A percentile compares a stretch with the other conserved stretches of the same genome.
phyloP scores from a whole-genome alignment of 805 yeast species.

The Hanseniaspora meyeri region DNA sequence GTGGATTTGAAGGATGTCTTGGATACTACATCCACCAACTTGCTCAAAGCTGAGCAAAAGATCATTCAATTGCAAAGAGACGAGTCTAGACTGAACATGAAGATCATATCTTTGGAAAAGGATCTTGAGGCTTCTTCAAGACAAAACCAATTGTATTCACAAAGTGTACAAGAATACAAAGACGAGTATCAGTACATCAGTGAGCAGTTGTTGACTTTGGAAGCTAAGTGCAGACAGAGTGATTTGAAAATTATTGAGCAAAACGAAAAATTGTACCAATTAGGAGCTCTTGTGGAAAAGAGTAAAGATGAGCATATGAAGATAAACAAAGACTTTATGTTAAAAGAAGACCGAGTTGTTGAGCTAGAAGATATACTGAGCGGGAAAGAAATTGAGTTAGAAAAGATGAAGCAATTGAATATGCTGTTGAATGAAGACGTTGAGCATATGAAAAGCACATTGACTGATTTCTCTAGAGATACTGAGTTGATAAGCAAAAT shows the following conservation, averaged over 20 bases:
- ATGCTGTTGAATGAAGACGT: conserved; percentile 45
- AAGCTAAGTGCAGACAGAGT: conserved; percentile 49
- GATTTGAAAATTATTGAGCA: conserved; percentile 35
- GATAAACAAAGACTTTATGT: conserved; percentile 45
- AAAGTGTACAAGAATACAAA: conserved; percentile 50
- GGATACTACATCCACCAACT: background rate
- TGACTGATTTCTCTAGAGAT: conserved; percentile 31
- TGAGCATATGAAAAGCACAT: conserved; percentile 37
- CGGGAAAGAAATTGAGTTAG: conserved; percentile 43
- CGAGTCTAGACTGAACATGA: conserved; percentile 20
- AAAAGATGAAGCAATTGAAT: conserved; percentile 38
- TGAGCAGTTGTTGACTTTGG: conserved; percentile 64
- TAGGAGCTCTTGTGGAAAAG: conserved; percentile 43
- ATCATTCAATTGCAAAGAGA: conserved; percentile 32
- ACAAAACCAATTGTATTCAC: conserved; percentile 45
- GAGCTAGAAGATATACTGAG: conserved; percentile 44
- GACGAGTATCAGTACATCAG: conserved; percentile 62
- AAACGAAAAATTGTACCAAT: conserved; percentile 41
- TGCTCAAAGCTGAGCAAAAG: conserved; percentile 9
- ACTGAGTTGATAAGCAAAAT: conserved; percentile 42
- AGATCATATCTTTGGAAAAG: conserved; percentile 25
- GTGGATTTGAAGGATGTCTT: conserved; percentile 8
- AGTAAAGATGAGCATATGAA: conserved; percentile 40
- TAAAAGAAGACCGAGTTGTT: conserved; percentile 38
- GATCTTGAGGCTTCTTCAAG: conserved; percentile 44